Base-by-base conservation (phyloP, 169 alveolate species). In the Cryptosporidium muris region DNA sequence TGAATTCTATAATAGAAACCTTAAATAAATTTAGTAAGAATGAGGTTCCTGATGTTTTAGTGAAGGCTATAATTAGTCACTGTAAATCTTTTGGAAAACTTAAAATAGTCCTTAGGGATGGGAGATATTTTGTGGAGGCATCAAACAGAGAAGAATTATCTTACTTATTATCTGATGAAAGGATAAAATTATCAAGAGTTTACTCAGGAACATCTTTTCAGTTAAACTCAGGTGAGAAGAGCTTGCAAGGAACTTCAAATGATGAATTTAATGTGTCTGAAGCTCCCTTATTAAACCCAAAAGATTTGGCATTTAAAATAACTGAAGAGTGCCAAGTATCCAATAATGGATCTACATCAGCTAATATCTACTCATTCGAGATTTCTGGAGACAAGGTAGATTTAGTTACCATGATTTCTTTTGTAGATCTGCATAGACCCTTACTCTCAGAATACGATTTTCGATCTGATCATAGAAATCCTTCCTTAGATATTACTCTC, bases 391-490 rank as follows among this genome's bases (percentile, higher is more conserved):
- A 93, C 47, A 93, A 91, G 52, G 94, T 94, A 49, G 97, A 94
- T 34, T 90, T 88, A 62, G 96, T 97, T 34, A 96, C 94, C 89
- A 89, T 94, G 67, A 96, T 92, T 54, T 96, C 99, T 51, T 89
- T 93, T 49, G 93, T 82, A 64, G 82, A 92, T 52, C 91, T 94
- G 95, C 94, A 93, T 52, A 92, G 96, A 40, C 99, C 99, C 9
- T 89, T 98, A 81, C 91, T 97, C 63, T 96, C 96, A 93, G 99
- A 98, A 90, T 98, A 97, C 91, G 99, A 97, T 85, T 98, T 97
- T 80, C 89, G 97, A 60, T 93, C 94, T 67, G 99, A 98, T 85
- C 74, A 91, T 45, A 91, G 90, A 52, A 89, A 93, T 63, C 96
- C 98, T 7, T 82, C 90, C 12, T 81, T 97, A 65, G 94, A 94